A percentile compares a stretch with the other conserved stretches of the same genome.
phyloP scores from a whole-genome alignment of 1,284 basidiomycete species.

The Pseudozyma sp. region DNA sequence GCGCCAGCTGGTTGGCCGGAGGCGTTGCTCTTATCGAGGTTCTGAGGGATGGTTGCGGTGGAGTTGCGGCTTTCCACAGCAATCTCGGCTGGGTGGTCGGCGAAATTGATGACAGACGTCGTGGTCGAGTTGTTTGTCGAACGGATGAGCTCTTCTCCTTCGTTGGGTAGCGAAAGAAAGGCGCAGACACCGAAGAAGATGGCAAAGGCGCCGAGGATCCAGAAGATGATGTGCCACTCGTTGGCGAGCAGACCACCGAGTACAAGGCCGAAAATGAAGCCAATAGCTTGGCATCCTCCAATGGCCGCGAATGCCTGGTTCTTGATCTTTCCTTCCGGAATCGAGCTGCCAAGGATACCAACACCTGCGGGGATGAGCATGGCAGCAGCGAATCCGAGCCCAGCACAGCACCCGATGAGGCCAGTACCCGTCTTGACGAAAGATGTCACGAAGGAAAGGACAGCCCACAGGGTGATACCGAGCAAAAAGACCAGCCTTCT shows the following conservation, averaged over 20 bases:
- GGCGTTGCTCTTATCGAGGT: constrained; percentile 4
- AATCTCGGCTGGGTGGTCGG: constrained; percentile 1
- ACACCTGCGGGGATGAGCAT: constrained; percentile 52
- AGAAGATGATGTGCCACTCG: constrained; percentile 77
- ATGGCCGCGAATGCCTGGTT: constrained; percentile 65
- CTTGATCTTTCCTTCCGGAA: constrained; percentile 67
- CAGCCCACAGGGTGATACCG: constrained; percentile 65
- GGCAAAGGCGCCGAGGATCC: constrained; percentile 74
- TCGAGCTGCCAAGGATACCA: constrained; percentile 64
- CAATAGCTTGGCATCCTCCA: constrained; percentile 80
- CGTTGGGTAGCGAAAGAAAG: constrained; percentile 70
- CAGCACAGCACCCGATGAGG: constrained; percentile 65
- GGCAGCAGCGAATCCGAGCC: constrained; percentile 52
- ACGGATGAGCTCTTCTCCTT: constrained; percentile 44
- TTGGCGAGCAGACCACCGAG: constrained; percentile 76
- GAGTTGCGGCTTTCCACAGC: constrained; percentile 11
- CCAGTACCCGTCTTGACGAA: constrained; percentile 64
- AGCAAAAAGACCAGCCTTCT: constrained; percentile 71
- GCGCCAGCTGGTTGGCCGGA: constrained; percentile 8
- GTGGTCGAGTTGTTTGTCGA: constrained; percentile 10
- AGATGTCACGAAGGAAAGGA: constrained; percentile 64
- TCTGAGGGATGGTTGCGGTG: background rate
- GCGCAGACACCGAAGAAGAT: constrained; percentile 73
- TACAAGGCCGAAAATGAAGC: constrained; percentile 73
- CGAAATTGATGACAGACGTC: constrained; percentile 18